Conservation (phyloP, 2,329 filamentous ascomycete genomes). For the Ustilaginoidea virens region DNA sequence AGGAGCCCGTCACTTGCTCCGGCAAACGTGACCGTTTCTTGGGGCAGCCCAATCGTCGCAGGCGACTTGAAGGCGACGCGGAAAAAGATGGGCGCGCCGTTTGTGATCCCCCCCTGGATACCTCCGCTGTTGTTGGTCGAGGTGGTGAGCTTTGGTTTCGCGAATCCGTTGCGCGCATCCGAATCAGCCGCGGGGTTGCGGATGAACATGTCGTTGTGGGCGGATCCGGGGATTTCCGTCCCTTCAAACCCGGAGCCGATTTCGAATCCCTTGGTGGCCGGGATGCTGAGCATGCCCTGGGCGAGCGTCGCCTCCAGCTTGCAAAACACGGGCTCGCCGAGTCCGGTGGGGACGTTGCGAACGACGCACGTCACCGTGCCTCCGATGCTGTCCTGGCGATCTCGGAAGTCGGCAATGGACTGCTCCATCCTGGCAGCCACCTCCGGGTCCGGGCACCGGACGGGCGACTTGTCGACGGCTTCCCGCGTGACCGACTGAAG, state of each 20-base stretch:
- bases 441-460: slow-evolving; percentile 64
- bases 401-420: slow-evolving; percentile 61
- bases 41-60: slow-evolving; percentile 81
- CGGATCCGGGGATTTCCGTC: slow-evolving; percentile 71
- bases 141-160: slow-evolving; percentile 54
- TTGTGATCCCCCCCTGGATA: slow-evolving; percentile 89
- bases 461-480: slow-evolving; percentile 72
- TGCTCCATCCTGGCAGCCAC: slow-evolving; percentile 59
- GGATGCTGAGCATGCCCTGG: slow-evolving; percentile 91
- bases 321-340: slow-evolving; percentile 90
- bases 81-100: slow-evolving; percentile 91
- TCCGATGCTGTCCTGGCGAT: slow-evolving; percentile 76
- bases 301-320: slow-evolving; percentile 86
- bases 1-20: slow-evolving; percentile 55
- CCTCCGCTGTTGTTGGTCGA: slow-evolving; percentile 92
- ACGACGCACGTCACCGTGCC: slow-evolving; percentile 93
- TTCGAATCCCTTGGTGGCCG: slow-evolving; percentile 90
- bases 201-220: slow-evolving; percentile 64
- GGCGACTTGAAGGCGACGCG: slow-evolving; percentile 88
- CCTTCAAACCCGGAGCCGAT: slow-evolving; percentile 87
- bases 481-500: slow-evolving; percentile 56
- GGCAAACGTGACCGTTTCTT: slow-evolving; percentile 69
- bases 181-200: slow-evolving; percentile 24
- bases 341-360: slow-evolving; percentile 65
- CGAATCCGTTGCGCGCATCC: slow-evolving; percentile 28